Base-by-base conservation (phyloP, 108 stramenopile species). In the Mediolabrus comicus region DNA sequence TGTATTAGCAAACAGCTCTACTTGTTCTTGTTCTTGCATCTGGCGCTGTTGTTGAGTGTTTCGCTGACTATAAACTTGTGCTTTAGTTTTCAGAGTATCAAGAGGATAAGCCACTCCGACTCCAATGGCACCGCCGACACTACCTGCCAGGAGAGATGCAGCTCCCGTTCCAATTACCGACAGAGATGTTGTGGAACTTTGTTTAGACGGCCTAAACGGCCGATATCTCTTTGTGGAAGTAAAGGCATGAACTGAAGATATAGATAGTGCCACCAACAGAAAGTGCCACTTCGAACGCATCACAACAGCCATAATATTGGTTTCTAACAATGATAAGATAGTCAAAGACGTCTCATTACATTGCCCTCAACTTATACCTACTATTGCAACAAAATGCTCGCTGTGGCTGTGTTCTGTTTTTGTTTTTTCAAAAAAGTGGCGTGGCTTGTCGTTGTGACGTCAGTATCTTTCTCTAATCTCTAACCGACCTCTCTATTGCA, bases 11-110 rank as follows among this genome's bases (percentile, higher is more conserved):
- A n/a, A n/a, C n/a, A n/a, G n/a, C n/a, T n/a, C 0, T 14, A 43
- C 17, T 30, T 55, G 70, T 27, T 31, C 27, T 17, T 31, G 31
- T 25, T 51, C n/a, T 32, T 24, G 49, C 29, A 41, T 41, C 39
- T 16, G 39, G 4, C 24, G 54, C 7, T 46, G 49, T 56, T 55
- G 35, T 24, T 9, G 60, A 41, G 31, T 12, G 41, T 54, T 38
- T 53, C 14, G 43, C 26, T 63, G 30, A 11, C 62, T 56, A 25
- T 66, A 64, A 9, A 80, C 75, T 57, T 83, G 83, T 31, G 79
- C 25, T 22, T 75, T 73, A 4, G 80, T 81, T 28, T 84, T 84
- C 33, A 84, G 19, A 1, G 84, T 84, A 35, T 84, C 84, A 14
- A 84, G 61, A 0, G 84, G 84, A 34, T 78, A 82, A 3, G 79